Evolutionary conservation across 23 red algal species (phyloP).

Genomic region (Agarophyton chilense): DNA sequence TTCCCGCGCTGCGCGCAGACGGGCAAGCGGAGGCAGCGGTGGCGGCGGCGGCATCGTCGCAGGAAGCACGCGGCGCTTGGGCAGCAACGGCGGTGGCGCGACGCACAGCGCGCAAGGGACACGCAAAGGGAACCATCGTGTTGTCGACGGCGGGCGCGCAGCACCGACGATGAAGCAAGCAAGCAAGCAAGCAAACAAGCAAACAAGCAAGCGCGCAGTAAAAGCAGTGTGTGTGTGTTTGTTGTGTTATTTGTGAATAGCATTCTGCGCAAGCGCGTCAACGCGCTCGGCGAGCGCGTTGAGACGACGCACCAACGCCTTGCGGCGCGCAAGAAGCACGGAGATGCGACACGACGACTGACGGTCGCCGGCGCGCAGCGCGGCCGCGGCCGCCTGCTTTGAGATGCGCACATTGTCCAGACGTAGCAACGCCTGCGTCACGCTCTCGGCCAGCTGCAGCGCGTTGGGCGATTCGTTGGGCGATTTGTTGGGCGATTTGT

Average conservation of each 20-base stretch:
- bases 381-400: constrained; percentile 33
- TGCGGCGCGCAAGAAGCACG: constrained; percentile 51
- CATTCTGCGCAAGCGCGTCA: constrained; percentile 15
- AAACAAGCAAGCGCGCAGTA: too few species aligned
- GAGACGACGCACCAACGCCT: constrained; percentile 20
- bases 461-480: not conserved
- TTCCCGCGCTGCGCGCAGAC: constrained; percentile 20
- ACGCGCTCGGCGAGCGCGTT: constrained; percentile 19
- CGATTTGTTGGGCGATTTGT: not conserved
- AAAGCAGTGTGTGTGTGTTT: not conserved
- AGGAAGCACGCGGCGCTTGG: too few species aligned
- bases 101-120: constrained; percentile 2
- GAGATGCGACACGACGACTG: constrained; percentile 18
- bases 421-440: constrained; percentile 52
- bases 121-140: constrained; percentile 39
- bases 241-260: too few species aligned
- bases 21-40: not conserved
- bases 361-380: constrained; percentile 57
- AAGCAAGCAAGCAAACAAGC: too few species aligned
- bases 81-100: too few species aligned
- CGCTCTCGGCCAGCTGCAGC: not conserved
- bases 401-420: constrained; percentile 58
- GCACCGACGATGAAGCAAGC: constrained; percentile 20
- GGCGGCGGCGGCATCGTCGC: not conserved
- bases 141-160: constrained; percentile 45